Evolutionary conservation across 148 eudicot species (phyloP), one percentile per base, ranked within the genome.

Genomic region (Fagopyrum tataricum): DNA sequence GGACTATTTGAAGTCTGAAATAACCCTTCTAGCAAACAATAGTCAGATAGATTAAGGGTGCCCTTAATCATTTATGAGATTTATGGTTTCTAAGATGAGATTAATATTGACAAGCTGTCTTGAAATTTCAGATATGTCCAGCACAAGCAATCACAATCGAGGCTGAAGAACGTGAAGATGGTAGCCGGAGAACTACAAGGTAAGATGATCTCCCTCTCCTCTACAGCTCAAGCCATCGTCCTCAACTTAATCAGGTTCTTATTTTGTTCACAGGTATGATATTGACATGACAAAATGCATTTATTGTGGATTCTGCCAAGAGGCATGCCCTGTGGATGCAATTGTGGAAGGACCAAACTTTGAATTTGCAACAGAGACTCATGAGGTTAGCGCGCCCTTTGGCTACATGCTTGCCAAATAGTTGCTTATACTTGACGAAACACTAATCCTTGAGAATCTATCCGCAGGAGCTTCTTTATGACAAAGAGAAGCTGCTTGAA

Each of bases 261-360:
- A 37, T 55, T 31, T 41, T 5, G 43, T 53, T 75, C 0, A 12
- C 76, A 88, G 90, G 88, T 89, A 89, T 67, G 90, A 89, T 61
- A 89, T 89, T 66, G 93, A 89, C 82, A 89, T 86, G 93, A 89
- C 93, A 39, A 86, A 89, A 75, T 89, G 93, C 85, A 94, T 94
- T 78, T 94, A 94, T 82, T 94, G 97, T 77, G 98, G 98, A 64
- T 94, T 94, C 80, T 94, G 96, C 86, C 98, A 94, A 90, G 98
- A 94, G 85, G 98, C 98, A 18, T 94, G 98, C 76, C 98, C 97
- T 41, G 97, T 94, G 62, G 97, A 94, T 84, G 97, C 98, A 72
- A 94, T 94, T 75, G 97, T 94, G 72, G 97, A 94, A 85, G 98
- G 98, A 71, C 97, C 98, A 71, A 91, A 94, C 82, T 94, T 94